A percentile compares a stretch with the other conserved stretches of the same genome.
Conservation (phyloP, 2,329 filamentous ascomycete species). For the Venturia oleaginea region DNA sequence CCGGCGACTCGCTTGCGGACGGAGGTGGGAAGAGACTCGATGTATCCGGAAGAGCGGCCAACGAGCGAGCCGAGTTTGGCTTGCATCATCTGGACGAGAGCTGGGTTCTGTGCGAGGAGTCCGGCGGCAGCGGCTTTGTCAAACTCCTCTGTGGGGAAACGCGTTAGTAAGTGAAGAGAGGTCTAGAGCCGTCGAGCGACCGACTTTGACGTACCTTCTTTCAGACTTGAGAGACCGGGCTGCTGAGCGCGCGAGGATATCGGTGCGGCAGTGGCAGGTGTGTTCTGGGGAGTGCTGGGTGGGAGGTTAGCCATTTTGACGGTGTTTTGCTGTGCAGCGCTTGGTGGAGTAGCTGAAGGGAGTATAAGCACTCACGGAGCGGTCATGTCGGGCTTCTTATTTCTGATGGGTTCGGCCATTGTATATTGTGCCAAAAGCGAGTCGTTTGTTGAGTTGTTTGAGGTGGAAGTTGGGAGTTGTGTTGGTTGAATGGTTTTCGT, state of each 20-base stretch:
- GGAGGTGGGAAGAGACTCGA: slow-evolving; percentile 83
- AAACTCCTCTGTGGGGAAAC: slow-evolving; percentile 62
- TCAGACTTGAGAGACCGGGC: slow-evolving; percentile 88
- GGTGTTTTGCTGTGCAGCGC: not conserved
- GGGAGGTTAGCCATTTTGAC: not conserved
- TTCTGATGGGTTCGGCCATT: slow-evolving; percentile 62
- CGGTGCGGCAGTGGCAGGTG: slow-evolving; percentile 86
- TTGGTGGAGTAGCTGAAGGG: not conserved
- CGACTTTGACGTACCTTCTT: slow-evolving; percentile 65
- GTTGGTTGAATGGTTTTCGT: slow-evolving; percentile 3
- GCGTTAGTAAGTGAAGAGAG: not conserved
- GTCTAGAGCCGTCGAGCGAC: slow-evolving; percentile 13
- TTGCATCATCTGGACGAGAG: slow-evolving; percentile 94
- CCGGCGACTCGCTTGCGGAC: slow-evolving; percentile 91
- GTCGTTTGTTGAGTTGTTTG: slow-evolving; percentile 20
- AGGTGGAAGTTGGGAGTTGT: slow-evolving; percentile 23
- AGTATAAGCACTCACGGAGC: slow-evolving; percentile 48
- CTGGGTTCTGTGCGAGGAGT: slow-evolving; percentile 79
- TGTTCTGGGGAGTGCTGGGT: slow-evolving; percentile 79
- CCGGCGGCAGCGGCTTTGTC: slow-evolving; percentile 80
- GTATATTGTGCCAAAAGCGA: slow-evolving; percentile 18
- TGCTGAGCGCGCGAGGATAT: slow-evolving; percentile 97
- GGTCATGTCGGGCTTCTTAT: slow-evolving; percentile 53
- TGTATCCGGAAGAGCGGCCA: slow-evolving; percentile 91
- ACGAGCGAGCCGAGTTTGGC: slow-evolving; percentile 89